phyloP scores from a whole-genome alignment of 1,284 basidiomycete species.

The Agaricales sp. region DNA sequence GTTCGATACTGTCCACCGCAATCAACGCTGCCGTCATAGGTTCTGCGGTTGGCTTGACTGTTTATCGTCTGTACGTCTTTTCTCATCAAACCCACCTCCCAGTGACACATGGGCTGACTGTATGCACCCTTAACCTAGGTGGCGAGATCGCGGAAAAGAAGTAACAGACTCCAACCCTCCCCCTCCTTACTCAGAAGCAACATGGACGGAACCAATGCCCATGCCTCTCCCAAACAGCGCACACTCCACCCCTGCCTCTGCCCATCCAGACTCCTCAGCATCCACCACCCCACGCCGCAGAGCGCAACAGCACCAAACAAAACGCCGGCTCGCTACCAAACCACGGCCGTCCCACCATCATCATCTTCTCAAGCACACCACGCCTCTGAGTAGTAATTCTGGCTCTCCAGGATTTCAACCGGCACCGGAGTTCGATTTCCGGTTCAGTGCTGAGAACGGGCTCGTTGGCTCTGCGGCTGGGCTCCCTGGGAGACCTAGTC shows the following conservation, averaged over 20 bases:
- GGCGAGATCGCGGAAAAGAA: conserved; percentile 63
- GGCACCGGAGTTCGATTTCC: neutral
- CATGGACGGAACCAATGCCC: conserved; percentile 6
- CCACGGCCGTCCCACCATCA: neutral
- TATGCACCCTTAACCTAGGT: conserved; percentile 26
- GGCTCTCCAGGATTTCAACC: neutral
- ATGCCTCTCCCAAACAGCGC: no score
- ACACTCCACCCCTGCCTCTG: conserved; percentile 7
- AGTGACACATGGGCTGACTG: no score
- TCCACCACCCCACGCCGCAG: neutral
- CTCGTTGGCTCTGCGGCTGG: neutral
- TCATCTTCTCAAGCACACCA: neutral
- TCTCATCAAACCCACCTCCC: neutral
- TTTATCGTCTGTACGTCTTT: conserved; percentile 64
- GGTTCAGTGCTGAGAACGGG: no score
- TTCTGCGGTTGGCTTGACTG: conserved; percentile 72
- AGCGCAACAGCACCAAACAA: neutral
- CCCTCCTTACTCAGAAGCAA: conserved; percentile 6
- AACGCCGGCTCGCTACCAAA: neutral
- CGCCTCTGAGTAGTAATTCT: neutral
- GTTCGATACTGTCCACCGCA: conserved; percentile 69
- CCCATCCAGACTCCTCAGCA: neutral
- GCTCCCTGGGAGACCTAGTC: neutral
- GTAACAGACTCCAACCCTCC: conserved; percentile 8
- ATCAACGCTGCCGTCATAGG: conserved; percentile 73